phyloP scores from a whole-genome alignment of 495 filamentous ascomycete species.

The Cairneyella variabilis region DNA sequence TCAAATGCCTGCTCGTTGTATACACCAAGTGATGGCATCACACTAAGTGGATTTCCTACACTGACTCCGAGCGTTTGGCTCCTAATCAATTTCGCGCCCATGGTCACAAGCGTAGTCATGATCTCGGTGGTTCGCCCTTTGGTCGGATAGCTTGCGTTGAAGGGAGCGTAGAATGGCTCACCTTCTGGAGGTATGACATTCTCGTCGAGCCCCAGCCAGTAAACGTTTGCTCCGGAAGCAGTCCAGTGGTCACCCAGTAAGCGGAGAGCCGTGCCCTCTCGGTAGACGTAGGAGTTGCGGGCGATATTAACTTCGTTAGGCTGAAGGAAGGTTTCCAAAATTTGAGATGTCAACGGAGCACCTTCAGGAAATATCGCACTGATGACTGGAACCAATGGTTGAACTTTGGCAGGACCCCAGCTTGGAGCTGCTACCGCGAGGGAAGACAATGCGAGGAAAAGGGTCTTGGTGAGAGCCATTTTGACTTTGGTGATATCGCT shows the following conservation, averaged over 20 bases:
- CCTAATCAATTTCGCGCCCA: slow-evolving; percentile 49
- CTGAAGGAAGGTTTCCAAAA: slow-evolving; percentile 13
- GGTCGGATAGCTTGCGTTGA: slow-evolving; percentile 49
- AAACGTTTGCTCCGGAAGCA: slow-evolving; percentile 49
- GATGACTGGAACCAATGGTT: not conserved
- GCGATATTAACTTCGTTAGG: slow-evolving; percentile 16
- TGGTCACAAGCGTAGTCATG: slow-evolving; percentile 46
- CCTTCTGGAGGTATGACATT: slow-evolving; percentile 48
- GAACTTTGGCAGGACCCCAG: slow-evolving; percentile 11
- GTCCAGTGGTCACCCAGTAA: slow-evolving; percentile 44
- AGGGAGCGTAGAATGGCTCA: slow-evolving; percentile 45
- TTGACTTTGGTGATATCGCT: not conserved
- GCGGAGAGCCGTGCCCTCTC: slow-evolving; percentile 37
- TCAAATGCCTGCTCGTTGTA: slow-evolving; percentile 47
- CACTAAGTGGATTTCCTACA: slow-evolving; percentile 47
- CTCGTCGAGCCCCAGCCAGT: slow-evolving; percentile 57
- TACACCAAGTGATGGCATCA: slow-evolving; percentile 40
- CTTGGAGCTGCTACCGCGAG: slow-evolving; percentile 15
- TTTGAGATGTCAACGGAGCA: slow-evolving; percentile 14
- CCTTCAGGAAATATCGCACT: slow-evolving; percentile 4
- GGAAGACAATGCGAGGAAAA: slow-evolving; percentile 11
- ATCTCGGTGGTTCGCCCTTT: slow-evolving; percentile 47
- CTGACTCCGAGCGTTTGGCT: slow-evolving; percentile 52
- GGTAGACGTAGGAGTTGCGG: slow-evolving; percentile 29
- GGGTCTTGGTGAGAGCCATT: slow-evolving; percentile 14